Conservation (phyloP, 306 rosid genomes). For the Cajanus cajan region DNA sequence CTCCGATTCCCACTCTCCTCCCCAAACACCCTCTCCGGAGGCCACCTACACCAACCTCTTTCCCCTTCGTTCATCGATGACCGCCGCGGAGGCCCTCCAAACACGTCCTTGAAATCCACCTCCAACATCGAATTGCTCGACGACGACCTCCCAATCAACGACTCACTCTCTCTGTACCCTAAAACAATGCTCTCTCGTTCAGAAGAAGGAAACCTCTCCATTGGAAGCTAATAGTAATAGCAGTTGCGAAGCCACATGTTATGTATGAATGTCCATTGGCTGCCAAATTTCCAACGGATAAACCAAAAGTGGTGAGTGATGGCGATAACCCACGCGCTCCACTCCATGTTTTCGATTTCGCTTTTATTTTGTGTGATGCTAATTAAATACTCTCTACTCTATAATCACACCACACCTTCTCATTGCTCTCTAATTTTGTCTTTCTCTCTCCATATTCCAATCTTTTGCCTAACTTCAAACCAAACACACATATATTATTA, state of each 20-base stretch:
- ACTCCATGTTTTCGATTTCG: constrained; percentile 19
- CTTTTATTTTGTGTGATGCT: constrained; percentile 32
- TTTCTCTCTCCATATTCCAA: neutral
- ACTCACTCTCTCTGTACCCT: no score
- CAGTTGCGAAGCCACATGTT: constrained; percentile 54
- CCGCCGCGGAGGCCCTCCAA: constrained; percentile 88
- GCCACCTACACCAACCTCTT: constrained; percentile 31
- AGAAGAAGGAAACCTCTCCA: constrained; percentile 51
- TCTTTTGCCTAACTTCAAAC: neutral
- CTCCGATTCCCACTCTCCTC: constrained; percentile 47
- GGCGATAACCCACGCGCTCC: neutral
- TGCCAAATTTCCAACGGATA: constrained; percentile 27
- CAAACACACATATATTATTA: no score
- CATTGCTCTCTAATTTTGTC: neutral
- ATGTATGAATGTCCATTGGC: constrained; percentile 38
- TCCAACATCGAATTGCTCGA: constrained; percentile 46
- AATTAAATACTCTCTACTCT: constrained; percentile 21
- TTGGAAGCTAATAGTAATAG: constrained; percentile 29
- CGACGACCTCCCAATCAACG: constrained; percentile 15
- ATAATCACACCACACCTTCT: neutral
- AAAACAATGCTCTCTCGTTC: constrained; percentile 56
- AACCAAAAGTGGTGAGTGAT: neutral
- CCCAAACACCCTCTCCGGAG: constrained; percentile 62
- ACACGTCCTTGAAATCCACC: constrained; percentile 80
- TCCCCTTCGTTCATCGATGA: constrained; percentile 50